Evolutionary conservation across 2,329 filamentous ascomycete species (phyloP).

Genomic region (Ophiostoma sp.): DNA sequence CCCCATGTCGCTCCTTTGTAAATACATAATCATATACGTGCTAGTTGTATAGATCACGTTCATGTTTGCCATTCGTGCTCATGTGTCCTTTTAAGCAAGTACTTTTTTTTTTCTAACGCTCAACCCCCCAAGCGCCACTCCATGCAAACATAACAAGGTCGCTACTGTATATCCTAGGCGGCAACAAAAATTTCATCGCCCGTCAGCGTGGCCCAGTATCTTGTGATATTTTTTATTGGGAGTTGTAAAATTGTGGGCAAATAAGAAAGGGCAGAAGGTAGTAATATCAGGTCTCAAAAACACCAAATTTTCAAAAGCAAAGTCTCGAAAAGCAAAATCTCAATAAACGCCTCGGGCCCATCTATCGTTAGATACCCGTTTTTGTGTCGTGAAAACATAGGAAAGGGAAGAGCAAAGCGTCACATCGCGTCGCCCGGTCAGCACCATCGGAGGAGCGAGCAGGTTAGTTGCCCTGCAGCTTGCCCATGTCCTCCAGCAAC

Average conservation of each 20-base stretch:
- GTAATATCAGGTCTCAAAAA: neutral
- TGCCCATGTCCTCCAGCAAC: conserved; percentile 85
- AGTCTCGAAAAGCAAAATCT: neutral
- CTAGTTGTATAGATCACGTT: neutral
- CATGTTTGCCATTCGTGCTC: neutral
- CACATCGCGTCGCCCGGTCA: no score
- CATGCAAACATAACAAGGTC: neutral
- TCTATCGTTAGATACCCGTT: neutral
- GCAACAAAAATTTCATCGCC: neutral
- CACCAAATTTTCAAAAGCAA: neutral
- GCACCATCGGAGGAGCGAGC: no score
- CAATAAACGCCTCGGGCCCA: conserved; percentile 14
- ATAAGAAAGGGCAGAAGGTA: neutral
- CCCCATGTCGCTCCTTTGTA: conserved; percentile 4
- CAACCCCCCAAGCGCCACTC: conserved; percentile 5
- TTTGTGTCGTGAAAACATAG: conserved; percentile 12
- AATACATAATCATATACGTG: neutral
- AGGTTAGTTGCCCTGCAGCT: conserved; percentile 68
- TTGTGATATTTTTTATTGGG: neutral
- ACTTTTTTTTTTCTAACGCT: neutral
- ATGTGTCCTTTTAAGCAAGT: neutral
- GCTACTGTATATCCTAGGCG: neutral
- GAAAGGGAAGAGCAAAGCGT: neutral
- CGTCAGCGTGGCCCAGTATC: neutral
- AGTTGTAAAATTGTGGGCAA: neutral